These are phyloP conservation scores for Hypsizygus marmoreus DNA, from an alignment of 768 basidiomycete species.

Conservation along the genomic window DNA sequence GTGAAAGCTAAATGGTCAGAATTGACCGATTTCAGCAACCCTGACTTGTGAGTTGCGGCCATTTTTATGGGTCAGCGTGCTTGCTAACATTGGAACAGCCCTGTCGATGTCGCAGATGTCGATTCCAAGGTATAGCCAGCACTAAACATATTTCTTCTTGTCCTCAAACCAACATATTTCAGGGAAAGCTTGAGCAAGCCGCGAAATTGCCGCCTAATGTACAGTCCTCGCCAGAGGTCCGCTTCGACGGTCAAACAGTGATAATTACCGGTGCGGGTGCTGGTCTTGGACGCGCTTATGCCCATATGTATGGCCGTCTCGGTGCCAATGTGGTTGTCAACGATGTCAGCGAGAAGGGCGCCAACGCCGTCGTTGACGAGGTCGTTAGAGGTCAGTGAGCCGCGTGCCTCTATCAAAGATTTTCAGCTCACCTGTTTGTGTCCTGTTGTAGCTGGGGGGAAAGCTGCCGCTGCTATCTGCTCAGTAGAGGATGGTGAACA, in stretches of 20 bases:
- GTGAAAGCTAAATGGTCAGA: constrained; percentile 85
- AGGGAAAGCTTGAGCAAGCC: constrained; percentile 67
- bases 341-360: constrained; percentile 87
- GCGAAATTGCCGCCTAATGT: constrained; percentile 63
- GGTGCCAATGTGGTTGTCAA: constrained; percentile 98
- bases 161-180: no score
- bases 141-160: background rate
- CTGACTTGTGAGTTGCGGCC: constrained; percentile 59
- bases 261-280: constrained; percentile 95
- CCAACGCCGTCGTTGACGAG: constrained; percentile 84
- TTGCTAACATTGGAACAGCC: constrained; percentile 44
- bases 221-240: constrained; percentile 69
- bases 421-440: background rate
- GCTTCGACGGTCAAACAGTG: constrained; percentile 88
- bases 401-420: background rate
- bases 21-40: constrained; percentile 75
- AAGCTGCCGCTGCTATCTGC: constrained; percentile 78
- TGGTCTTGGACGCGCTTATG: constrained; percentile 90
- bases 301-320: constrained; percentile 85
- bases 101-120: constrained; percentile 61
- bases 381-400: constrained; percentile 64
- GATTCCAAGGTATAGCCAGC: constrained; percentile 49
- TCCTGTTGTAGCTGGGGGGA: constrained; percentile 70
- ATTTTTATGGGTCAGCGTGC: background rate
- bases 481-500: constrained; percentile 92